These are phyloP conservation scores for Beauveria caledonica DNA, from an alignment of 2,329 filamentous ascomycete genomes.

Conservation along the genomic window DNA sequence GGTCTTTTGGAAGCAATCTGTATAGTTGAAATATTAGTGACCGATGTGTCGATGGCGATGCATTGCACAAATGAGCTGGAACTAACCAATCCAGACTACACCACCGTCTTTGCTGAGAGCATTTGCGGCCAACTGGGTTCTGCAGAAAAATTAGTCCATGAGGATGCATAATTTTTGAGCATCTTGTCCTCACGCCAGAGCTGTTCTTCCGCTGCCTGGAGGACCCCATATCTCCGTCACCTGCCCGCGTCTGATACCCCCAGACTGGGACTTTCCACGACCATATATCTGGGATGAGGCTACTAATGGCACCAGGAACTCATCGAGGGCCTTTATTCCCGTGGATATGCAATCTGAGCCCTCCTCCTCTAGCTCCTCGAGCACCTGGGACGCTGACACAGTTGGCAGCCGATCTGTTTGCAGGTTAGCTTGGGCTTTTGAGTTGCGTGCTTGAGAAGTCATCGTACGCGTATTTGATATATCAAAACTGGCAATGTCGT, in stretches of 20 bases:
- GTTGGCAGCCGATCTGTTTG: constrained; percentile 64
- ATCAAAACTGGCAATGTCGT: constrained; percentile 54
- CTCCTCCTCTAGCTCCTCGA: constrained; percentile 50
- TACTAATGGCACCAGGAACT: constrained; percentile 26
- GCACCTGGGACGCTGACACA: constrained; percentile 64
- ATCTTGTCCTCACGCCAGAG: constrained; percentile 56
- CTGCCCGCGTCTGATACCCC: constrained; percentile 66
- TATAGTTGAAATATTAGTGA: background rate
- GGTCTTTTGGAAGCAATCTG: constrained; percentile 41
- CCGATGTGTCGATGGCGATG: background rate
- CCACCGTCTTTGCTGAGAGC: constrained; percentile 50
- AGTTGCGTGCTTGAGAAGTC: constrained; percentile 2
- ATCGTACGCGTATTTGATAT: constrained; percentile 43
- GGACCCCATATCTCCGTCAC: constrained; percentile 85
- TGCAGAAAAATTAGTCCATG: constrained; percentile 28
- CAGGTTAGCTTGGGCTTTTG: background rate
- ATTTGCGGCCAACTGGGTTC: constrained; percentile 61
- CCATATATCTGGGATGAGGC: background rate
- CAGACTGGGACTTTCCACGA: constrained; percentile 18
- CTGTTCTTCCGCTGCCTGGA: constrained; percentile 77
- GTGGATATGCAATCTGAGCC: constrained; percentile 46
- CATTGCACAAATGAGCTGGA: constrained; percentile 16
- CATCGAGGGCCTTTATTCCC: constrained; percentile 45
- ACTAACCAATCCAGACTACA: constrained; percentile 77
- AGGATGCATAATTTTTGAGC: background rate